Conservation (phyloP, 2,329 filamentous ascomycete species). For the Colletotrichum shisoi region DNA sequence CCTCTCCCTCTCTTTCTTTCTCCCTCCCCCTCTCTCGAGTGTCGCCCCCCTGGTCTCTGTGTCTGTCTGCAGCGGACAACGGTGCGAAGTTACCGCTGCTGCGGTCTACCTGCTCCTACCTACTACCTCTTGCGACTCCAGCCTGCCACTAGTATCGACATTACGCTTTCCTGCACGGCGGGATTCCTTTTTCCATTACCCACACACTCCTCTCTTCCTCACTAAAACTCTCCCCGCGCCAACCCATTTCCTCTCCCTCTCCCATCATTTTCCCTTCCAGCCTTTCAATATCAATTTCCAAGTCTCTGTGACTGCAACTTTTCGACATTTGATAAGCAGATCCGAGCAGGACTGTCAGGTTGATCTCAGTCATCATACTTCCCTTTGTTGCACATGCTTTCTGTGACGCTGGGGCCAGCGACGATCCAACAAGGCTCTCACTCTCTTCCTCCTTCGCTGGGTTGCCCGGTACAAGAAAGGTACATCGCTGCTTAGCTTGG, state of each 20-base stretch:
- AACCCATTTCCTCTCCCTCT: constrained; percentile 1
- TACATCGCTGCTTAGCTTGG: constrained; percentile 29
- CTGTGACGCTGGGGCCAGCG: constrained; percentile 9
- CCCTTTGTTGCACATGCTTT: constrained; percentile 9
- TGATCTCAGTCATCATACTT: background rate
- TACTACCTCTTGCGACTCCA: constrained; percentile 4
- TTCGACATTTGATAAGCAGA: constrained; percentile 13
- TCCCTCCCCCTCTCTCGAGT: background rate
- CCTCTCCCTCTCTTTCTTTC: background rate
- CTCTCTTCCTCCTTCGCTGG: constrained; percentile 13
- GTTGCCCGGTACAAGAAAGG: constrained; percentile 18
- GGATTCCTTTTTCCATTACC: constrained; percentile 27
- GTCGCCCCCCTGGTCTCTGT: background rate
- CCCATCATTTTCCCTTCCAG: background rate
- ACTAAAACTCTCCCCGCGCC: constrained; percentile 8
- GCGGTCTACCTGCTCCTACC: background rate
- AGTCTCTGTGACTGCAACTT: background rate
- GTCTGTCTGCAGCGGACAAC: constrained; percentile 8
- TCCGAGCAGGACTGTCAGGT: constrained; percentile 7
- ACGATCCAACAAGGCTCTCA: constrained; percentile 27
- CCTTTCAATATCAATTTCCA: background rate
- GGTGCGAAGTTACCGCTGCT: constrained; percentile 26
- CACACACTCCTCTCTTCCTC: constrained; percentile 12
- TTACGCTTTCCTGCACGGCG: constrained; percentile 35
- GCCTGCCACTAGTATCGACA: constrained; percentile 30